Base-by-base conservation (phyloP, 2,329 filamentous ascomycete species). In the Triangularia setosa region DNA sequence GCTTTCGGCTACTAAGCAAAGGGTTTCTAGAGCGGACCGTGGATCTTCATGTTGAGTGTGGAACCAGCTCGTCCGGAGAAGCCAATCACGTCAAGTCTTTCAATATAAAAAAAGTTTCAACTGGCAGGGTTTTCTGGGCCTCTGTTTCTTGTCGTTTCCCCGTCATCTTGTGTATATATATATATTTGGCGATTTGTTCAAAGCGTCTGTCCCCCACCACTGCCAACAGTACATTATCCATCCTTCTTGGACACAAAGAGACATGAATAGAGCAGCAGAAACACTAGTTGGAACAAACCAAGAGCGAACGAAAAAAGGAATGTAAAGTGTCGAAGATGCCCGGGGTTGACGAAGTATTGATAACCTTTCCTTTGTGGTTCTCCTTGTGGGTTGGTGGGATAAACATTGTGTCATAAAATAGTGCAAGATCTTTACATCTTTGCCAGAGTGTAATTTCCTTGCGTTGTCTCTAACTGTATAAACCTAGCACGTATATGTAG, bases 1-100 rank as follows among this genome's bases (percentile, higher is more conserved):
- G 78, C 83, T 73, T 85, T 86, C 75, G 71, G 71, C 40, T 60
- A 61, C 23, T 70, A 69, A 70, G 48, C 21, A 62, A 57, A 9
- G 9, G 7, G n/a, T 16, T 48, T 48, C 40, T 48, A 9, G 11
- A 48, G 40, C 40, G 40, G 40, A 48, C 21, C 40, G 40, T 48
- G 40, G 40, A 9, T 48, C n/a, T 21, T 23, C 40, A 48, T n/a
- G 18, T 21, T 21, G 8, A 48, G 18, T 48, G n/a, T 9, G 6
- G n/a, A 48, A 6, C 40, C 40, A 48, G 40, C 40, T 48, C 40
- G 40, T 48, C 18, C 40, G 40, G 40, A 48, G 40, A 48, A 48
- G 4, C 18, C 6, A n/a, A 21, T 48, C 40, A 48, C n/a, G 21
- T 21, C n/a, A 48, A 18, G 18, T 48, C 21, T 48, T 48, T 48